Evolutionary conservation across 805 yeast species (phyloP).

Genomic region (Naumovozyma baii): DNA sequence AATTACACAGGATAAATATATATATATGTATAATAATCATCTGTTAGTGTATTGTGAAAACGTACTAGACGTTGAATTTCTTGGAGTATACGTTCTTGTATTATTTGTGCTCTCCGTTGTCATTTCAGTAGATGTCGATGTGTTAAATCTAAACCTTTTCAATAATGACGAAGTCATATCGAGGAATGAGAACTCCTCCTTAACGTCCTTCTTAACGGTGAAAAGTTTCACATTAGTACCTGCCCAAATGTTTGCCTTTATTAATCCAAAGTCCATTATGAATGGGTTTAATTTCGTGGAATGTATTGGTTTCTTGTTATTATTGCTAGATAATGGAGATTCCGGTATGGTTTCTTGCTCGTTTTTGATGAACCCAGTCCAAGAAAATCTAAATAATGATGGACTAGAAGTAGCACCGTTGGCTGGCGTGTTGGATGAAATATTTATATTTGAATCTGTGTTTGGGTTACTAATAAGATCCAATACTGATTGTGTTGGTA

Average conservation of each 20-base stretch:
- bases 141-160: slow-evolving; percentile 30
- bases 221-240: slow-evolving; percentile 43
- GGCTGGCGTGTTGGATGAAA: slow-evolving; percentile 20
- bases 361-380: slow-evolving; percentile 28
- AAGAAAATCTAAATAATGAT: slow-evolving; percentile 32
- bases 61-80: slow-evolving; percentile 1
- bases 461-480: not conserved
- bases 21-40: not conserved
- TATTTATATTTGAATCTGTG: slow-evolving; percentile 7
- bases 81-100: slow-evolving; percentile 1
- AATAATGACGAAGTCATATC: slow-evolving; percentile 34
- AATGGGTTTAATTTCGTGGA: slow-evolving; percentile 6
- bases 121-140: slow-evolving; percentile 14
- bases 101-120: not conserved
- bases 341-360: slow-evolving; percentile 7
- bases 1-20: not conserved
- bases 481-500: slow-evolving; percentile 1
- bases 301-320: not conserved
- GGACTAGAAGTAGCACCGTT: slow-evolving; percentile 11
- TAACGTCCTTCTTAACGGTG: slow-evolving; percentile 34
- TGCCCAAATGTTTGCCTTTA: slow-evolving; percentile 43
- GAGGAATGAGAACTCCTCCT: slow-evolving; percentile 33
- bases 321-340: not conserved
- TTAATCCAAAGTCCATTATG: slow-evolving; percentile 24
- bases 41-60: not conserved